A percentile compares a stretch with the other conserved stretches of the same genome.
phyloP scores from a whole-genome alignment of 2,329 filamentous ascomycete genomes.

The Myriosclerotinia duriaeana region DNA sequence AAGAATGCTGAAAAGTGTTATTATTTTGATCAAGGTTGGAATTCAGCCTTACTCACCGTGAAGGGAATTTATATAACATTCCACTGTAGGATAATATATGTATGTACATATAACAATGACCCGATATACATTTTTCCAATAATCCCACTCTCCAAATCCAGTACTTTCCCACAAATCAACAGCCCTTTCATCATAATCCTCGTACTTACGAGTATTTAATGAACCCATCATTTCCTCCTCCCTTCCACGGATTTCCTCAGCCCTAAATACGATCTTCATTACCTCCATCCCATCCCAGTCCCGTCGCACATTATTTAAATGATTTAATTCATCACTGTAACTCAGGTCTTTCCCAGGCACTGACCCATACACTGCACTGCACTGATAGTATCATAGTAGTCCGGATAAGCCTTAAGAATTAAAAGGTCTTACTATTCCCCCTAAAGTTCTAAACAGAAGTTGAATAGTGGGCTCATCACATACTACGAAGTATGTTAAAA shows the following conservation, averaged over 20 bases:
- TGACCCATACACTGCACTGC: neutral
- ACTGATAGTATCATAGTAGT: too few relatives aligned
- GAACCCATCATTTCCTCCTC: neutral
- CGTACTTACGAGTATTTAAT: neutral
- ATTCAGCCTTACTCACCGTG: neutral
- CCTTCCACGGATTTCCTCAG: neutral
- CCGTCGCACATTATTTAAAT: neutral
- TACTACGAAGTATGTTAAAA: too few relatives aligned
- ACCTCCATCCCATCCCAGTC: neutral
- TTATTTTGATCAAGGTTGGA: neutral
- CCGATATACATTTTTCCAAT: neutral
- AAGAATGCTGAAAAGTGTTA: too few relatives aligned
- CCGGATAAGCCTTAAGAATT: neutral
- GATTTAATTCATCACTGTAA: neutral
- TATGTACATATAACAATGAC: neutral
- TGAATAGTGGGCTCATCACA: too few relatives aligned
- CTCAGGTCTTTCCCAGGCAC: neutral
- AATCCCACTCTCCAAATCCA: neutral
- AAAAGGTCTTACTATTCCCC: too few relatives aligned
- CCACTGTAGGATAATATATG: neutral
- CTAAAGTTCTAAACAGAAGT: too few relatives aligned
- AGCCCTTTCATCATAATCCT: neutral
- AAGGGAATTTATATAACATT: neutral
- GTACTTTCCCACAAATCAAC: neutral
- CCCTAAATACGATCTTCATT: conserved; percentile 7